Evolutionary conservation across 768 basidiomycete species (phyloP).

Genomic region (Leucocoprinus leucothites): DNA sequence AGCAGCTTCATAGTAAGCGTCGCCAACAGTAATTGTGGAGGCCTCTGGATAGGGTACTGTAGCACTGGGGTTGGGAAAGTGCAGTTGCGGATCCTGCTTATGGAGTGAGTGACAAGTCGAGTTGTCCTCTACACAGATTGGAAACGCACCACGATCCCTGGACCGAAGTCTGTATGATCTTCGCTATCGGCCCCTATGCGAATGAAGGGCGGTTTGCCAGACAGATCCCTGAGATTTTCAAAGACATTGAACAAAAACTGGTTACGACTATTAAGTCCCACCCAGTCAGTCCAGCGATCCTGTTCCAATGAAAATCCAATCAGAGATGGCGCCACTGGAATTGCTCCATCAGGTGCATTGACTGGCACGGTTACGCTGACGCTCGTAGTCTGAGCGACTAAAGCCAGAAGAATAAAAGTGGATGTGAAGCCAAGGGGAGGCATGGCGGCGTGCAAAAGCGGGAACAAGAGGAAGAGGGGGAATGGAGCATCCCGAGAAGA

Average conservation of each 20-base stretch:
- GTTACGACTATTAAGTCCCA: conserved; percentile 49
- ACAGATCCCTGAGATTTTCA: conserved; percentile 49
- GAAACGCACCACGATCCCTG: conserved; percentile 39
- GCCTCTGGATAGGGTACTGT: conserved; percentile 68
- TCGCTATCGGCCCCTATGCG: conserved; percentile 57
- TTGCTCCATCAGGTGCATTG: conserved; percentile 30
- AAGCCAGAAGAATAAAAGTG: conserved; percentile 10
- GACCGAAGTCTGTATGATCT: conserved; percentile 57
- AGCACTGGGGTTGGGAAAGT: conserved; percentile 46
- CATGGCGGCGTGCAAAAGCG: too few species aligned
- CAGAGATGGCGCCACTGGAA: conserved; percentile 40
- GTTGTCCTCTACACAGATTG: neutral
- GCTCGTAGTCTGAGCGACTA: neutral
- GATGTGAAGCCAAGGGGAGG: neutral
- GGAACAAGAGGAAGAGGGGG: too few species aligned
- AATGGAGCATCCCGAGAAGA: neutral
- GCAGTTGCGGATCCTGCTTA: conserved; percentile 28
- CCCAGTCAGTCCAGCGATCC: conserved; percentile 71
- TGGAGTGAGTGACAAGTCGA: neutral
- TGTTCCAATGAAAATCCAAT: conserved; percentile 69
- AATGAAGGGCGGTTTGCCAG: conserved; percentile 52
- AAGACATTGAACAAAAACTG: conserved; percentile 60
- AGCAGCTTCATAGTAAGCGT: conserved; percentile 51
- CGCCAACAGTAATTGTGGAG: conserved; percentile 55
- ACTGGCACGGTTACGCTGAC: conserved; percentile 39